Base-by-base conservation (phyloP, 257 asterid genomes). In the Solanum piurae region DNA sequence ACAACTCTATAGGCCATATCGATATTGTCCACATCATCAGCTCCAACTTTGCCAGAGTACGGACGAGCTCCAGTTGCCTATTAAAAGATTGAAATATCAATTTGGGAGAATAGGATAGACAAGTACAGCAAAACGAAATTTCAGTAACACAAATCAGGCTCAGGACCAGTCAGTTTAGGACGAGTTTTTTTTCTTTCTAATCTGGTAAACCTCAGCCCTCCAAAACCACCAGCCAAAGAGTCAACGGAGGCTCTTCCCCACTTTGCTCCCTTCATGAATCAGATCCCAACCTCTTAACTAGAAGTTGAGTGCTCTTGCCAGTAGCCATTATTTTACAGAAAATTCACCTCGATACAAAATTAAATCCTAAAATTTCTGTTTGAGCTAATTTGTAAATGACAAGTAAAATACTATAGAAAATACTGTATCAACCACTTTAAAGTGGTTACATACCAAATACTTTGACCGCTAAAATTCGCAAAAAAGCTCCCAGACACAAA, bases 1-100 rank as follows among this genome's bases (percentile, higher is more conserved):
- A 97, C 98, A 88, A 97, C 99, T 92, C 99, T 94, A 90, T 97
- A 97, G 83, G 99, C 99, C 98, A 97, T 97, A 90, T 97, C 99
- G 89, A 94, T 86, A 14, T 91, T 94, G 90, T 96, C 99, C 83
- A 90, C 92, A 34, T 97, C 99, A 90, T 97, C 99, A 79, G 88
- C 18, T 84, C 99, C 99, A 94, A 97, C 95, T 90, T 93, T 95
- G 6, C 99, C 98, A 25, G 98, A 89, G 92, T 97, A 97, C 8
- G 94, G 93, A 25, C 92, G 90, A 86, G 98, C 98, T 87, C 94
- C 95, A 87, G 99, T 93, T 80, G 95, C 98, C 99, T 97, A 84
- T 83, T 44, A 83, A 49, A 83, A 91, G 69, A 49, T 74, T 74
- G 83, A 79, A 46, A 79, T 62, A 16, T 79, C 68, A 27, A 13